Evolutionary conservation across 225 moss, liverwort and hornwort genomes (phyloP), one percentile per base, ranked within the genome.

Genomic region (Lunularia cruciata): DNA sequence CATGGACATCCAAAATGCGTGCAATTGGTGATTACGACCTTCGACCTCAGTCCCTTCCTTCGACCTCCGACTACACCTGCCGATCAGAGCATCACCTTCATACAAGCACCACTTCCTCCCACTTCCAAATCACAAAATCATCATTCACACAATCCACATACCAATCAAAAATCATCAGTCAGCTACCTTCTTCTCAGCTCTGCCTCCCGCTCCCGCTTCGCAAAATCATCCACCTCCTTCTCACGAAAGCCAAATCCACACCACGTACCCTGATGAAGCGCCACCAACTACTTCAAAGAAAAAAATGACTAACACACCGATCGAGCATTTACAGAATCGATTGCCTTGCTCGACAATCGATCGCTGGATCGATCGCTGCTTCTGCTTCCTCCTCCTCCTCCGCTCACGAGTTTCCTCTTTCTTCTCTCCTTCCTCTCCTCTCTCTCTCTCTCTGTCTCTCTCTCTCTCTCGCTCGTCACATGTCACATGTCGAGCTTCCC

Each of bases 1-100:
- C 42, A 53, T 35, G 42, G 47, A 43, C 53, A 74, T 52, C 48
- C 59, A 48, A 60, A 74, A 60, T 39, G 67, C 58, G 35, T 67
- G 20, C 43, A 72, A 72, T 72, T 77, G 61, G 5, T 30, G 16
- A 45, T 45, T 49, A 27, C 35, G 39, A 12, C 35, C 39, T 25
- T 40, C 22, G 60, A n/a, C 18, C 23, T 47, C 38, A 61, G 53
- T 65, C 27, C 33, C 61, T 53, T 62, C 33, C 37, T 37, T 16
- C 39, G n/a, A 39, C 48, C 28, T 34, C 12, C 16, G 13, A 38
- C 19, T 18, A 65, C 47, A 48, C 19, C 34, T 9, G 65, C 65
- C 47, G 65, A 18, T 61, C 61, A 40, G 25, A 57, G 31, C n/a
- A n/a, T n/a, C n/a, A n/a, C 32, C 56, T 57, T 57, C 0, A 30